These are phyloP conservation scores for Penstemon barbatus DNA, from an alignment of 257 asterid species.

Conservation along the genomic window DNA sequence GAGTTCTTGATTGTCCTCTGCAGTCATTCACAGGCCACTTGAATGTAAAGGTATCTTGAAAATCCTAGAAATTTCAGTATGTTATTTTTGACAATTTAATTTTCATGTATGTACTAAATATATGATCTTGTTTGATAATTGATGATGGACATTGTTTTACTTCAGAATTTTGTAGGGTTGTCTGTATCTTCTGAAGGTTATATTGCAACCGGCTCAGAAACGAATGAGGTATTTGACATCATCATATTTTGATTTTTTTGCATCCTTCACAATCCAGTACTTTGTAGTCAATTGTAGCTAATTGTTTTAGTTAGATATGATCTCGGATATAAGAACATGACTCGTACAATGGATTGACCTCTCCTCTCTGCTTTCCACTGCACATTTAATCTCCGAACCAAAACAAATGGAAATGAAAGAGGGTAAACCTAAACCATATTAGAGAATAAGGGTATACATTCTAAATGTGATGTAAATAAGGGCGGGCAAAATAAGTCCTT, in stretches of 20 bases:
- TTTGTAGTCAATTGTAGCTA: background rate
- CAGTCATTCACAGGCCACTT: conserved; percentile 95
- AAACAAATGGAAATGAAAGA: background rate
- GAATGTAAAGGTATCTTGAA: conserved; percentile 72
- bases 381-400: background rate
- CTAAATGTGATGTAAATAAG: too few relatives aligned
- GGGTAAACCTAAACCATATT: too few relatives aligned
- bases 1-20: conserved; percentile 81
- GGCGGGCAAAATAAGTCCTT: too few relatives aligned
- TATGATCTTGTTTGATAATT: conserved; percentile 19
- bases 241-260: conserved; percentile 10
- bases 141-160: conserved; percentile 28
- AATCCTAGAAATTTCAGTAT: background rate
- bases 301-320: background rate
- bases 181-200: conserved; percentile 82
- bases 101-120: background rate
- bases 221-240: conserved; percentile 71
- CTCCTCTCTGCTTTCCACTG: background rate
- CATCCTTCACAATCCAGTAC: background rate
- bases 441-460: too few relatives aligned
- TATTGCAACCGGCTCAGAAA: conserved; percentile 96
- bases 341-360: background rate
- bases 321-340: background rate
- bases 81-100: conserved; percentile 11
- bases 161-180: conserved; percentile 95